Conservation (phyloP, 129 eudicot species). For the Flaveria linearis region DNA sequence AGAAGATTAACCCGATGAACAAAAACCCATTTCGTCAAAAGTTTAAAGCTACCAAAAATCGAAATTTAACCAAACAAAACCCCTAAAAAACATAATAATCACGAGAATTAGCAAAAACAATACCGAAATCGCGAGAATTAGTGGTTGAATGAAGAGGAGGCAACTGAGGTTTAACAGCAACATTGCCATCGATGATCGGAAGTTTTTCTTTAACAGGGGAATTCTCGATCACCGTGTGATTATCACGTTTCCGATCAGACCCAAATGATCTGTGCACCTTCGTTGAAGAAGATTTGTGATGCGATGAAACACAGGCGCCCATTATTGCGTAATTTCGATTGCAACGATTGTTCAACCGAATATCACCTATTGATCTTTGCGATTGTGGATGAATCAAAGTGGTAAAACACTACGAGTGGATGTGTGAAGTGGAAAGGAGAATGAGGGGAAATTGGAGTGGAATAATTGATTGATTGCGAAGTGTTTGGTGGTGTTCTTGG, state of each 20-base stretch:
- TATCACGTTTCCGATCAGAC: conserved; percentile 15
- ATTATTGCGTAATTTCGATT: conserved; percentile 10
- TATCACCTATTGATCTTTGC: no score
- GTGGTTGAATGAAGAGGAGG: conserved; percentile 28
- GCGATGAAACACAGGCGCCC: conserved; percentile 41
- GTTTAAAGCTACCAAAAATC: neutral
- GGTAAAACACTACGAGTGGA: conserved; percentile 6
- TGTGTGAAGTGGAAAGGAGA: conserved; percentile 20
- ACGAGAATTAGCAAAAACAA: neutral
- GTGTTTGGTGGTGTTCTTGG: conserved; percentile 13
- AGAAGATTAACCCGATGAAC: no score
- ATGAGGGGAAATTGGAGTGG: neutral
- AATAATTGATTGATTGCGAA: conserved; percentile 17
- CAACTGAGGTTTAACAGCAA: conserved; percentile 41
- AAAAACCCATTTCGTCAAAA: neutral
- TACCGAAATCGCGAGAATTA: conserved; percentile 32
- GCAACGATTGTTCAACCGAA: neutral
- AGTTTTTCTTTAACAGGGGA: conserved; percentile 29
- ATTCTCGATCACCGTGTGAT: neutral
- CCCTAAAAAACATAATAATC: neutral
- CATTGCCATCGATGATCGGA: conserved; percentile 28
- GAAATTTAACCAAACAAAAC: neutral
- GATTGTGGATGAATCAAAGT: no score
- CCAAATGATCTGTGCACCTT: conserved; percentile 11
- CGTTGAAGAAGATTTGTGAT: conserved; percentile 5